Evolutionary conservation across 768 basidiomycete species (phyloP), one percentile per base, ranked within the genome.

Genomic region (Coprinellus micaceus): DNA sequence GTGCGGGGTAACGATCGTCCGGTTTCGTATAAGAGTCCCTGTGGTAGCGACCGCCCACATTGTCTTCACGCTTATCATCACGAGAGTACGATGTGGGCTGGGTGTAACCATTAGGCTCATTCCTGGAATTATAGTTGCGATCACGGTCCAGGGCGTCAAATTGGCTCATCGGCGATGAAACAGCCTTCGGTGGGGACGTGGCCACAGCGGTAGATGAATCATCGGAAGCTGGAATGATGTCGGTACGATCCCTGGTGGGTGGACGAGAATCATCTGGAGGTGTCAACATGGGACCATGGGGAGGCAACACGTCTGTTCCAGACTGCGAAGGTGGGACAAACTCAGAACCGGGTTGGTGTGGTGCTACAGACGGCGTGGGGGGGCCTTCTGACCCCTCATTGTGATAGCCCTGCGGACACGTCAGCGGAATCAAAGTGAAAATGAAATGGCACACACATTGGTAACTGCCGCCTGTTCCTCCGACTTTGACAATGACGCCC

Each of bases 1-100:
- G 50, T 17, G 36, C 36, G 55, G 54, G 26, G 36, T 15, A 57
- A 10, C 52, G 44, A 46, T 61, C 57, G 46, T 61, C 40, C 12
- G 57, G 57, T 24, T 54, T 43, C 40, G 57, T 50, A 17, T 61
- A 56, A 41, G 44, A 54, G 46, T 61, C 57, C n/a, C 59, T 37
- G 26, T 48, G 29, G 40, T 61, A 53, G 22, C 52, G 45, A 25
- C 25, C 51, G 37, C 47, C 53, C 39, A n/a, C n/a, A n/a, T 45
- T 41, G 25, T 53, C 24, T 12, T 13, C 36, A 19, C 28, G 36
- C 21, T 48, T 60, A 37, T 57, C 59, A 33, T 60, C 56, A 30
- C 59, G 43, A 30, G 54, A 44, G 4, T 50, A 54, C 12, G 59
- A 53, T 37, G 59, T 45, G 26, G 47, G 52, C n/a, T 25, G 44